phyloP scores from a whole-genome alignment of 2,329 filamentous ascomycete genomes.

The Diaporthe humulicola region DNA sequence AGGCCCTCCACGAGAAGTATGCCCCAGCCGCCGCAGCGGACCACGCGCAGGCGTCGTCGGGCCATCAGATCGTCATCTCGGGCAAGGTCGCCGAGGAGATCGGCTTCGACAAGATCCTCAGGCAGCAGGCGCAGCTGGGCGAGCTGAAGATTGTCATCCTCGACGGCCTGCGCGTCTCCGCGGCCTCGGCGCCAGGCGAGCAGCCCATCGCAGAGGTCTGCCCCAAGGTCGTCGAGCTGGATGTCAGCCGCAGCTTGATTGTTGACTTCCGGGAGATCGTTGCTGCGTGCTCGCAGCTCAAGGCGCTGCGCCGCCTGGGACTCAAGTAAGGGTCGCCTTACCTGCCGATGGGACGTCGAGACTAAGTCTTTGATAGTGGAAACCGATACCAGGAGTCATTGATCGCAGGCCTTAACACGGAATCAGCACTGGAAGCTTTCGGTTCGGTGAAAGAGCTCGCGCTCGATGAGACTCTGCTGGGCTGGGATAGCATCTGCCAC shows the following conservation, averaged over 20 bases:
- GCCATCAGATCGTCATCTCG: constrained; percentile 75
- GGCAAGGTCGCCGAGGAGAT: constrained; percentile 92
- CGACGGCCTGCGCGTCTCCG: constrained; percentile 77
- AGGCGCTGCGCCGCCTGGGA: constrained; percentile 74
- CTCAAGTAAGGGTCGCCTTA: constrained; percentile 71
- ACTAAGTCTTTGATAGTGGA: constrained; percentile 65
- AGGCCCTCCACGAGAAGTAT: constrained; percentile 88
- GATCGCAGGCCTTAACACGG: constrained; percentile 51
- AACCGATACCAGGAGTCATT: constrained; percentile 73
- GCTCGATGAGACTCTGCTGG: constrained; percentile 76
- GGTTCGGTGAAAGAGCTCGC: constrained; percentile 69
- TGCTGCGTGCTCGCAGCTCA: constrained; percentile 78
- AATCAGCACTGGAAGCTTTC: constrained; percentile 57
- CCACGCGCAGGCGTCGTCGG: constrained; percentile 46
- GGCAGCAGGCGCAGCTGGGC: constrained; percentile 81
- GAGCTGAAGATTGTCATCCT: constrained; percentile 86
- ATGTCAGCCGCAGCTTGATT: constrained; percentile 88
- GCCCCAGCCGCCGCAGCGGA: constrained; percentile 66
- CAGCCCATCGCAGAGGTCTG: constrained; percentile 64
- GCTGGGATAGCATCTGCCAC: constrained; percentile 73
- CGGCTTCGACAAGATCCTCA: constrained; percentile 92
- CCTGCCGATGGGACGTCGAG: not conserved
- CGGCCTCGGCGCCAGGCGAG: constrained; percentile 50
- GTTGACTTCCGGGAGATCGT: constrained; percentile 75
- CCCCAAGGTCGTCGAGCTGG: constrained; percentile 80